Evolutionary conservation across 2,329 filamentous ascomycete genomes (phyloP).

Genomic region (Mollisiaceae sp.): DNA sequence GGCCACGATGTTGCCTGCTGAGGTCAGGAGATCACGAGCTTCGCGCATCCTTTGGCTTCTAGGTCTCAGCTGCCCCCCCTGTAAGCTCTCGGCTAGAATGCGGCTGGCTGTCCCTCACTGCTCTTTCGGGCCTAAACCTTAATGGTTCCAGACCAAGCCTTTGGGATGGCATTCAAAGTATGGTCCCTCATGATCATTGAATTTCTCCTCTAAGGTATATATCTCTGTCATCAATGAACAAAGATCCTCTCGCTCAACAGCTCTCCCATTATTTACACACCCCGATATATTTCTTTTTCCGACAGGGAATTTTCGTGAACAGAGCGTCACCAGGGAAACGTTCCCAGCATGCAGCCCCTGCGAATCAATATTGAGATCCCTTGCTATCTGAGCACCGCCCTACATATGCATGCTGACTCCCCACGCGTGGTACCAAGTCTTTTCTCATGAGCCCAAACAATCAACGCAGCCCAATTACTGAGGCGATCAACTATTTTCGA

Average conservation of each 20-base stretch:
- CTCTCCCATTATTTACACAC: neutral
- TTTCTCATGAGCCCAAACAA: slow-evolving; percentile 4
- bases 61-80: neutral
- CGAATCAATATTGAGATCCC: slow-evolving; percentile 2
- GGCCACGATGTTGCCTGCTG: neutral
- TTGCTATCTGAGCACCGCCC: slow-evolving; percentile 5
- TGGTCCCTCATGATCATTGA: neutral
- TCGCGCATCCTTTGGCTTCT: neutral
- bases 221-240: neutral
- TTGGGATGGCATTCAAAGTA: neutral
- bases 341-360: slow-evolving; percentile 5
- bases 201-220: neutral
- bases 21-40: neutral
- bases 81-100: slow-evolving; percentile 2
- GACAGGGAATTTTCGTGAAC: neutral
- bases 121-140: neutral
- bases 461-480: slow-evolving; percentile 11
- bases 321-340: slow-evolving; percentile 9
- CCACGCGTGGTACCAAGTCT: neutral
- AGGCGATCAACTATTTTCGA: slow-evolving; percentile 9
- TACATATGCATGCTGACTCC: slow-evolving; percentile 13
- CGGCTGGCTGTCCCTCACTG: neutral
- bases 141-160: neutral
- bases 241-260: neutral
- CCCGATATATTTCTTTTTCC: neutral